Evolutionary conservation across 768 basidiomycete species (phyloP), one percentile per base, ranked within the genome.

Genomic region (Calocybe cyanea): DNA sequence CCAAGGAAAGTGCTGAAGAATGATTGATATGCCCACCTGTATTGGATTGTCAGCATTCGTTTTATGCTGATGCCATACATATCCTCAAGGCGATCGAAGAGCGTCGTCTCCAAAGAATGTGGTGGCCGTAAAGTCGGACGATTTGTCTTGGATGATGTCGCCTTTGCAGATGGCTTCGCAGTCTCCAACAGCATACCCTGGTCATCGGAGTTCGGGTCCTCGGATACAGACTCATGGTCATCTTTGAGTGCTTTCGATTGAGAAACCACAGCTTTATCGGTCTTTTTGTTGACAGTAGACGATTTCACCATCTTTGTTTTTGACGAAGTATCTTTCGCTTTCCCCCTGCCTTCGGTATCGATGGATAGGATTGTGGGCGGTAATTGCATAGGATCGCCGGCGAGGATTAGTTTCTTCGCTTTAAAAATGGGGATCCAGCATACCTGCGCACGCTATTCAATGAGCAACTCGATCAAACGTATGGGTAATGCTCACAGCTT

Each of bases 381-480:
- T 3, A 99, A 74, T 69, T 98, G 95, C 75, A 92, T 86, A 1
- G 93, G 94, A 64, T 97, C 95, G 0, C 95, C 95, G 1, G 94
- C 94, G 19, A 96, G 70, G 11, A 93, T 86, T 39, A 93, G 69
- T 62, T 92, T 95, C 67, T 83, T 86, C 1, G 83, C 87, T 62
- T 94, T 95, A 64, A 94, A 80, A 45, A 97, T 87, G 0, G 96
- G 94, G 24, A 98, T 80, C 93, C 95, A 97, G 66, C 93, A 97
- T 4, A 86, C 85, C 86, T 87, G 2, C 46, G 10, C n/a, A n/a
- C 14, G 13, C 6, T 18, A 21, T 7, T 25, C 23, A 20, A 31
- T 37, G 20, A 28, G 39, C 37, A 49, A 50, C 32, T 15, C 43
- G 24, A 19, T 50, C 19, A 5, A 14, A 30, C 17, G n/a, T 17